Percentiles rank a stretch among this genome's conserved stretches.
These are phyloP conservation scores for Nemania serpens DNA, from an alignment of 2,329 filamentous ascomycete species.

Conservation along the genomic window DNA sequence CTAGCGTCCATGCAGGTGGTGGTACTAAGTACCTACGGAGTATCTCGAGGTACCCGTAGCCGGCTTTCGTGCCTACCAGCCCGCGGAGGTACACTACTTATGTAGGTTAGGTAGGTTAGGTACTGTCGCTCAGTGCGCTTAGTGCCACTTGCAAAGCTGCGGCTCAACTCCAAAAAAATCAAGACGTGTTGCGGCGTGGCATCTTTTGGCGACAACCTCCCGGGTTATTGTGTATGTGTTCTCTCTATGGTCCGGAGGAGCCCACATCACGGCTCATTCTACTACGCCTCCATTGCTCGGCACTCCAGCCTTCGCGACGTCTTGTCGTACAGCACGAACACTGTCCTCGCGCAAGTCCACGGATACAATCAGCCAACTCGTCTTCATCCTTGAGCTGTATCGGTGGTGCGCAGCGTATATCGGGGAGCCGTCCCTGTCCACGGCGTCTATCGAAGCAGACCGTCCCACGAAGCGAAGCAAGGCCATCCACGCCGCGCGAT, in stretches of 20 bases:
- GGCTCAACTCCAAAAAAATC: conserved; percentile 13
- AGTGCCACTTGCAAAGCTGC: conserved; percentile 22
- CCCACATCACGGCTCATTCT: neutral
- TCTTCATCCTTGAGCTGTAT: too few relatives aligned
- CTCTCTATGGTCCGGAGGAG: neutral
- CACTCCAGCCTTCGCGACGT: neutral
- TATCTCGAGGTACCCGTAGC: too few relatives aligned
- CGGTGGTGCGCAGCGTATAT: neutral
- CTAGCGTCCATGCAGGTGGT: too few relatives aligned
- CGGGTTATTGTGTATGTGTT: conserved; percentile 2
- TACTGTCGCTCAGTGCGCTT: neutral
- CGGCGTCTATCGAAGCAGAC: neutral
- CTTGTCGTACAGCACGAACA: neutral
- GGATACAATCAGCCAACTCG: neutral
- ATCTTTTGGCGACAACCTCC: conserved; percentile 24
- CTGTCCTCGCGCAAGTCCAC: neutral
- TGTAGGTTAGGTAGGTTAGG: too few relatives aligned
- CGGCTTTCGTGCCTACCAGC: too few relatives aligned
- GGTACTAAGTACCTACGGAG: too few relatives aligned
- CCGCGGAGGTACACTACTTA: too few relatives aligned
- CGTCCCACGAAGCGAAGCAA: neutral
- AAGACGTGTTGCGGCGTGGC: conserved; percentile 22
- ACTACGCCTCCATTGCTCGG: neutral
- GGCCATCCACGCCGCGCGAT: neutral
- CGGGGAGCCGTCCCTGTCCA: neutral